A percentile compares a stretch with the other conserved stretches of the same genome.
These are phyloP conservation scores for Clitopilus hobsonii DNA, from an alignment of 768 basidiomycete genomes.

Conservation along the genomic window DNA sequence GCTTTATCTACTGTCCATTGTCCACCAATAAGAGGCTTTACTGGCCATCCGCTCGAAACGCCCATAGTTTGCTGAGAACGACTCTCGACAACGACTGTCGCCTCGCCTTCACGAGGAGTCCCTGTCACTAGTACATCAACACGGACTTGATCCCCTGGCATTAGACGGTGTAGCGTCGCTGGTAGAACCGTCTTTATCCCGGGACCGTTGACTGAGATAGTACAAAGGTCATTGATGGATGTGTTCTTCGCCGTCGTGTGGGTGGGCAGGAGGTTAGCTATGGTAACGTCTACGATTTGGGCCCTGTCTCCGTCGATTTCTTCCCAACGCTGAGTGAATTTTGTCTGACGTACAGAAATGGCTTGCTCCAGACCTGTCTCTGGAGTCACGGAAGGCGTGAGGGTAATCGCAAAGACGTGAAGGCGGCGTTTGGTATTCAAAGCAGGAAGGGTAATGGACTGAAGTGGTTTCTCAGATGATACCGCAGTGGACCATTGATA, in stretches of 20 bases:
- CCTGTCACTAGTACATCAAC: slow-evolving; percentile 44
- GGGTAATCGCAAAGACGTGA: slow-evolving; percentile 41
- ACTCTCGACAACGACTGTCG: slow-evolving; percentile 28
- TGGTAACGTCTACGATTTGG: slow-evolving; percentile 46
- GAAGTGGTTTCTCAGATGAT: slow-evolving; percentile 32
- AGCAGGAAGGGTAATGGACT: slow-evolving; percentile 40
- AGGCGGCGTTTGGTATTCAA: slow-evolving; percentile 25
- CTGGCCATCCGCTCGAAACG: slow-evolving; percentile 30
- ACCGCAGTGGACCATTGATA: slow-evolving; percentile 41
- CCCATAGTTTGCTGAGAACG: slow-evolving; percentile 27
- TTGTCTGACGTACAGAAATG: slow-evolving; percentile 35
- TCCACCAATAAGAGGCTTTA: slow-evolving; percentile 27
- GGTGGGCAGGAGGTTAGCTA: slow-evolving; percentile 45
- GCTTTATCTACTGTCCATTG: slow-evolving; percentile 33
- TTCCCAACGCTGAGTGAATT: slow-evolving; percentile 45
- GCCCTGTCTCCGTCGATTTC: slow-evolving; percentile 28
- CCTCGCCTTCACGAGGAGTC: slow-evolving; percentile 22
- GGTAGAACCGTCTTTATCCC: slow-evolving; percentile 37
- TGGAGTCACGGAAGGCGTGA: slow-evolving; percentile 24
- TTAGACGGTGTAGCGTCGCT: slow-evolving; percentile 40
- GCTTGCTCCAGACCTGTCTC: slow-evolving; percentile 14
- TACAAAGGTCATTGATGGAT: slow-evolving; percentile 26
- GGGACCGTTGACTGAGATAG: slow-evolving; percentile 30
- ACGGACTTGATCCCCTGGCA: slow-evolving; percentile 44
- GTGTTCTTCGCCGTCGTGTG: slow-evolving; percentile 18